Evolutionary conservation across 163 green algal species (phyloP).

Genomic region (Prototheca cutis): DNA sequence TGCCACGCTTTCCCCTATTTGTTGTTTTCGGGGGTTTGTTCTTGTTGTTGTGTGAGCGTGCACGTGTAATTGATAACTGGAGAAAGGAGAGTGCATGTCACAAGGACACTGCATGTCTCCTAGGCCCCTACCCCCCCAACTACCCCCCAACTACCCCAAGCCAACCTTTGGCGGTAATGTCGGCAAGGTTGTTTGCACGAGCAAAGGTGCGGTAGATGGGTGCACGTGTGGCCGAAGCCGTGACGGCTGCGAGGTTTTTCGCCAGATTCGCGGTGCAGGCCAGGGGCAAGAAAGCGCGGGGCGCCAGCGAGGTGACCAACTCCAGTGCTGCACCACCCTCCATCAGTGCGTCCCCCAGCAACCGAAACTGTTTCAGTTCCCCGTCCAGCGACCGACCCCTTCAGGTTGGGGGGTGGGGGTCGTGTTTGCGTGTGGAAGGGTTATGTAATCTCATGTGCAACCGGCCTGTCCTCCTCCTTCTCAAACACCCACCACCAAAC

Average conservation of each 20-base stretch:
- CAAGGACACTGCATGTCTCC: no score
- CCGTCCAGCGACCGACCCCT: conserved; percentile 70
- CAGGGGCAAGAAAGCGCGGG: conserved; percentile 58
- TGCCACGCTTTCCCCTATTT: conserved; percentile 65
- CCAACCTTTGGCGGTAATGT: conserved; percentile 46
- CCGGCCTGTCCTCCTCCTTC: no score
- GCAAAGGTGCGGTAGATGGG: conserved; percentile 82
- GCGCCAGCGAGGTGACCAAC: conserved; percentile 54
- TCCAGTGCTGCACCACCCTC: conserved; percentile 49
- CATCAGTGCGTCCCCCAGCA: conserved; percentile 57
- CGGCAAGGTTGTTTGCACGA: conserved; percentile 59
- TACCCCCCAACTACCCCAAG: no score
- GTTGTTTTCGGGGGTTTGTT: no score
- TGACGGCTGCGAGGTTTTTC: conserved; percentile 78
- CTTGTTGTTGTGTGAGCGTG: no score
- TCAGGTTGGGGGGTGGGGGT: not conserved
- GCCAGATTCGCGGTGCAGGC: conserved; percentile 76
- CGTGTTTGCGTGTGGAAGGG: not conserved
- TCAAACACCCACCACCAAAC: no score
- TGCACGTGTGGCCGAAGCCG: conserved; percentile 55
- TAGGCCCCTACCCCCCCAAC: no score
- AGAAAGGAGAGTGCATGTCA: no score
- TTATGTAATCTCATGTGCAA: not conserved
- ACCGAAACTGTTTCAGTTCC: conserved; percentile 79
- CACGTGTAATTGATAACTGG: no score